Conservation (phyloP, 169 alveolate species). For the Amoebophrya sp. region DNA sequence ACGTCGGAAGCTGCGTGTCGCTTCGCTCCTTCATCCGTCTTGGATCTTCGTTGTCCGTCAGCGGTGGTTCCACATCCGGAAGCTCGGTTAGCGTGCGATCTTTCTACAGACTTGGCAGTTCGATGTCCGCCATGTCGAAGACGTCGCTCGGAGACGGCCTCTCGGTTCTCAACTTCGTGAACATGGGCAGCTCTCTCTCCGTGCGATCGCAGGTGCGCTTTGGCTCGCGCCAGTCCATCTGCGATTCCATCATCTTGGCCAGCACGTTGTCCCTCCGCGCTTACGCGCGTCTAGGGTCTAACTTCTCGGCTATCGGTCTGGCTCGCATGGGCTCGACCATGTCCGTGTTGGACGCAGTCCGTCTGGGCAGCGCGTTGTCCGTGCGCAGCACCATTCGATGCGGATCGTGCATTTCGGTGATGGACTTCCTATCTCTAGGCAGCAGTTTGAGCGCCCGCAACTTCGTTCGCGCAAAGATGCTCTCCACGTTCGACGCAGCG, state of each 20-base stretch:
- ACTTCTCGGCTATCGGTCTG: neutral
- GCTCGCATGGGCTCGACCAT: neutral
- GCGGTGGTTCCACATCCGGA: neutral
- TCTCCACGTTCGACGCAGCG: no score
- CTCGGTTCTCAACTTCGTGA: neutral
- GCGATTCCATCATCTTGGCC: no score
- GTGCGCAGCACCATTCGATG: slow-evolving; percentile 43
- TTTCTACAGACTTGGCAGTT: slow-evolving; percentile 27
- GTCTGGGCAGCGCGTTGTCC: slow-evolving; percentile 43
- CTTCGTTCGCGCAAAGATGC: no score
- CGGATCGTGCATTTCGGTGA: slow-evolving; percentile 37
- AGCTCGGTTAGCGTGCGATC: neutral
- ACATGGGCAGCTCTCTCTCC: neutral
- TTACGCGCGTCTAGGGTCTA: neutral
- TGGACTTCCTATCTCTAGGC: no score
- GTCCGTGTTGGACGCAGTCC: neutral
- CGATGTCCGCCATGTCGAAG: slow-evolving; percentile 46
- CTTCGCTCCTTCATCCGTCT: neutral
- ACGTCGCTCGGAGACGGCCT: slow-evolving; percentile 20
- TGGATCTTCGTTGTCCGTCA: neutral
- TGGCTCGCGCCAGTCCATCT: slow-evolving; percentile 41
- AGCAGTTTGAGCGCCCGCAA: no score
- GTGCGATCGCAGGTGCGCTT: neutral
- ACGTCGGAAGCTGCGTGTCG: neutral
- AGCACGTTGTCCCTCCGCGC: no score